Conservation (phyloP, 768 basidiomycete species). For the Pisolithus tinctorius region DNA sequence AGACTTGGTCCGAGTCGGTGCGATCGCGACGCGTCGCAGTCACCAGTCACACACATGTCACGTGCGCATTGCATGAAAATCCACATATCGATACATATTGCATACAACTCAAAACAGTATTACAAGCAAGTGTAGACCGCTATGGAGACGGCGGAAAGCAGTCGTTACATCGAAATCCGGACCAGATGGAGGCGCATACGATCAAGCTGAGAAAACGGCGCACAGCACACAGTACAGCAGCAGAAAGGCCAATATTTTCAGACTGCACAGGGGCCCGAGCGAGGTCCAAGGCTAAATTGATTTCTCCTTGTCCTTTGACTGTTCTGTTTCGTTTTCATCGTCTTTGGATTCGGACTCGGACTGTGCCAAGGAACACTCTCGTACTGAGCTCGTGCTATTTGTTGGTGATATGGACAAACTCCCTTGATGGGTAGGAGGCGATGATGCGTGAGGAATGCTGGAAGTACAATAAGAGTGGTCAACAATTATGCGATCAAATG, state of each 20-base stretch:
- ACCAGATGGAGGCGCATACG: too few relatives aligned
- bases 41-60: not conserved
- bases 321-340: constrained; percentile 8
- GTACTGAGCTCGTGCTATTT: constrained; percentile 57
- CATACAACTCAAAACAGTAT: not conserved
- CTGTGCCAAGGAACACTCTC: constrained; percentile 45
- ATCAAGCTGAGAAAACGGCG: too few relatives aligned
- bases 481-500: not conserved
- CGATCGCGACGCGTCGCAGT: not conserved
- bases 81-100: not conserved
- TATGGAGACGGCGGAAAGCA: too few relatives aligned
- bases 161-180: too few relatives aligned
- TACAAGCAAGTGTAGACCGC: too few relatives aligned
- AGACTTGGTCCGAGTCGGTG: not conserved
- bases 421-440: constrained; percentile 51
- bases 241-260: not conserved
- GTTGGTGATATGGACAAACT: constrained; percentile 71
- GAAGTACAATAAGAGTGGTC: constrained; percentile 2
- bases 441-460: constrained; percentile 89
- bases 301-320: constrained; percentile 8
- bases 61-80: not conserved
- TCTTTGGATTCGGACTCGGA: constrained; percentile 19
- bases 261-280: not conserved
- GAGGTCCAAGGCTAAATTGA: constrained; percentile 10
- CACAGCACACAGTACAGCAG: too few relatives aligned